phyloP scores from a whole-genome alignment of 352 stramenopile species.

The Globisporangium irregulare region DNA sequence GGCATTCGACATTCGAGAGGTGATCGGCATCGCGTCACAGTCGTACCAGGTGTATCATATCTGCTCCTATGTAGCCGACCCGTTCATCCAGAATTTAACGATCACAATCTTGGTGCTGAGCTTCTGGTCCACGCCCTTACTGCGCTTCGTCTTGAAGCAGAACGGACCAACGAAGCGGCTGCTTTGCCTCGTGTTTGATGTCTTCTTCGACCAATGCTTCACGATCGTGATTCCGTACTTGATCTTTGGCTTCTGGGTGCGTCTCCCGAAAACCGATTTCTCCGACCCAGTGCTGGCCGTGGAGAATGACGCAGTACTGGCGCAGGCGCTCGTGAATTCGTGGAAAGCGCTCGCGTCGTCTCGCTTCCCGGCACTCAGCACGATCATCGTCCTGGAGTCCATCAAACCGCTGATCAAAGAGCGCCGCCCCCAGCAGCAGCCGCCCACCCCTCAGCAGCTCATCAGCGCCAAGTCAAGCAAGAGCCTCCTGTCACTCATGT shows the following conservation, averaged over 20 bases:
- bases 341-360: background rate
- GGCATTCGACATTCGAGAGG: constrained; percentile 21
- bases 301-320: background rate
- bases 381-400: constrained; percentile 8
- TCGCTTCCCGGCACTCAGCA: background rate
- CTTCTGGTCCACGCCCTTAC: constrained; percentile 23
- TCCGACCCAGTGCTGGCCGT: constrained; percentile 7
- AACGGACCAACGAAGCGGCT: constrained; percentile 20
- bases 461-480: background rate
- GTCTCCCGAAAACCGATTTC: constrained; percentile 7
- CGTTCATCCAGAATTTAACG: constrained; percentile 13
- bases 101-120: constrained; percentile 19
- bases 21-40: constrained; percentile 23
- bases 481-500: background rate
- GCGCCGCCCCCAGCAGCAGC: background rate
- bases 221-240: constrained; percentile 26
- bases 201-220: constrained; percentile 28
- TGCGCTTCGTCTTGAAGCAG: constrained; percentile 1
- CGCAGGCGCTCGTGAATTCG: constrained; percentile 9
- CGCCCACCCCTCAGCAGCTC: background rate
- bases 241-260: constrained; percentile 21
- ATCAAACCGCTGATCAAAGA: constrained; percentile 11
- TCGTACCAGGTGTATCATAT: constrained; percentile 27
- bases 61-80: constrained; percentile 15
- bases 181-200: constrained; percentile 22